phyloP scores from a whole-genome alignment of 495 filamentous ascomycete species.

The Neurospora sp. region DNA sequence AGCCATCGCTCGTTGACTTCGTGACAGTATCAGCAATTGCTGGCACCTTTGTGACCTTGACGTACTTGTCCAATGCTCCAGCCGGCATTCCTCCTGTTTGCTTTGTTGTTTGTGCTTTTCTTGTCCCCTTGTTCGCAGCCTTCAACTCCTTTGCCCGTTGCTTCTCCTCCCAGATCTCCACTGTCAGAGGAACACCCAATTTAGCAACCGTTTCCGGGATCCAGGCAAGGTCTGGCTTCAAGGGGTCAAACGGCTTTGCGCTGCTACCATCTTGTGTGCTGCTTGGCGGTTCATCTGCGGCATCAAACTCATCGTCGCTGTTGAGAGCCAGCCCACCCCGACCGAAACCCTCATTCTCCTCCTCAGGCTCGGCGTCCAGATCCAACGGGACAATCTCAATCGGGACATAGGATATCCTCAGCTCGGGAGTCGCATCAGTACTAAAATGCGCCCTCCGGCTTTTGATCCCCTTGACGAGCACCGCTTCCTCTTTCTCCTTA shows the following conservation, averaged over 20 bases:
- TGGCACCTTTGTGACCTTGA: conserved; percentile 27
- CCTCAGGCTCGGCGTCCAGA: conserved; percentile 56
- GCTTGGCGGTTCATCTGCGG: conserved; percentile 26
- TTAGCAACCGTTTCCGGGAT: conserved; percentile 62
- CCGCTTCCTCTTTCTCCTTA: conserved; percentile 32
- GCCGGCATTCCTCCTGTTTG: conserved; percentile 17
- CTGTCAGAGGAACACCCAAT: conserved; percentile 59
- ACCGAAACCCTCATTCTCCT: conserved; percentile 35
- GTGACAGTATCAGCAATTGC: neutral
- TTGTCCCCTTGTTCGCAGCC: conserved; percentile 17
- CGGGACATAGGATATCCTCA: conserved; percentile 70
- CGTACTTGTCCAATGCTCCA: conserved; percentile 26
- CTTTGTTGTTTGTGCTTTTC: conserved; percentile 13
- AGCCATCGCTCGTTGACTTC: neutral
- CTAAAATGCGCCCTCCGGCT: conserved; percentile 56
- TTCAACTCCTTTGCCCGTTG: conserved; percentile 34
- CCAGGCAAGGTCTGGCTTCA: conserved; percentile 64
- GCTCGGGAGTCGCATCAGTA: conserved; percentile 64
- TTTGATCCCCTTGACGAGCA: conserved; percentile 51
- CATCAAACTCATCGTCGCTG: conserved; percentile 46
- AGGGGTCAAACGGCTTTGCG: conserved; percentile 53
- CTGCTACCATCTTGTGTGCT: conserved; percentile 17
- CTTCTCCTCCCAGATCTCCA: conserved; percentile 66
- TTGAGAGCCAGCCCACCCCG: conserved; percentile 42
- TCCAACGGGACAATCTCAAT: conserved; percentile 68